phyloP scores from a whole-genome alignment of 805 yeast species.

The Babjeviella inositovora region DNA sequence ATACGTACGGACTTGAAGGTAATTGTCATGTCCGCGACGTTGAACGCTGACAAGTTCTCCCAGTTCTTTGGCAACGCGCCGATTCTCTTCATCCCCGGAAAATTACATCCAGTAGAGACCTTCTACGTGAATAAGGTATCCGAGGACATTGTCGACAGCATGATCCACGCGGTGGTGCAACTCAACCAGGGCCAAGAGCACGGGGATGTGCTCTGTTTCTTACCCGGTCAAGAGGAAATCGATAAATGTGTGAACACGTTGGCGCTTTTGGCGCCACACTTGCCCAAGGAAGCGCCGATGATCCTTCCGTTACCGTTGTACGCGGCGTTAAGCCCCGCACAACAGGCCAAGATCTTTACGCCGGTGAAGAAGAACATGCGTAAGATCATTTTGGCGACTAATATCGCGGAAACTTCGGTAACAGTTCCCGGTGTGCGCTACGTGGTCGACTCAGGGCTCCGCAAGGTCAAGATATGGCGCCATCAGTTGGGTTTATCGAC shows the following conservation, averaged over 20 bases:
- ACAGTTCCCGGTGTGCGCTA: slow-evolving; percentile 91
- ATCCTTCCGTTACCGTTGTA: slow-evolving; percentile 74
- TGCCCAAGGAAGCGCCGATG: slow-evolving; percentile 63
- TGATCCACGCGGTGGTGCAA: slow-evolving; percentile 61
- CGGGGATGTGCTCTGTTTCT: slow-evolving; percentile 86
- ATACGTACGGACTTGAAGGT: slow-evolving; percentile 44
- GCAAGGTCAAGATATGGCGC: slow-evolving; percentile 92
- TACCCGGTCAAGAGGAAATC: slow-evolving; percentile 96
- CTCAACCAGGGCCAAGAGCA: slow-evolving; percentile 63
- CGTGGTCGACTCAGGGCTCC: slow-evolving; percentile 82
- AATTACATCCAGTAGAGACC: slow-evolving; percentile 71
- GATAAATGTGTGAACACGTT: slow-evolving; percentile 64
- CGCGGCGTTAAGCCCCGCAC: slow-evolving; percentile 81
- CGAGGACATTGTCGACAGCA: slow-evolving; percentile 75
- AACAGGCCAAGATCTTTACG: slow-evolving; percentile 69
- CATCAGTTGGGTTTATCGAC: slow-evolving; percentile 90
- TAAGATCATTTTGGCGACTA: slow-evolving; percentile 83
- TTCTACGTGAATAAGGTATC: slow-evolving; percentile 45
- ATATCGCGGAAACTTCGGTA: slow-evolving; percentile 94
- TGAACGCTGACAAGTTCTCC: slow-evolving; percentile 81
- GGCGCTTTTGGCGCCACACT: slow-evolving; percentile 38
- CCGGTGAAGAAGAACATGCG: slow-evolving; percentile 50
- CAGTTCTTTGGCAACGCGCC: slow-evolving; percentile 66
- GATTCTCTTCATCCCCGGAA: slow-evolving; percentile 80
- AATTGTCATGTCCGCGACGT: slow-evolving; percentile 91